phyloP scores from a whole-genome alignment of 768 basidiomycete genomes.

The Chiua virens region DNA sequence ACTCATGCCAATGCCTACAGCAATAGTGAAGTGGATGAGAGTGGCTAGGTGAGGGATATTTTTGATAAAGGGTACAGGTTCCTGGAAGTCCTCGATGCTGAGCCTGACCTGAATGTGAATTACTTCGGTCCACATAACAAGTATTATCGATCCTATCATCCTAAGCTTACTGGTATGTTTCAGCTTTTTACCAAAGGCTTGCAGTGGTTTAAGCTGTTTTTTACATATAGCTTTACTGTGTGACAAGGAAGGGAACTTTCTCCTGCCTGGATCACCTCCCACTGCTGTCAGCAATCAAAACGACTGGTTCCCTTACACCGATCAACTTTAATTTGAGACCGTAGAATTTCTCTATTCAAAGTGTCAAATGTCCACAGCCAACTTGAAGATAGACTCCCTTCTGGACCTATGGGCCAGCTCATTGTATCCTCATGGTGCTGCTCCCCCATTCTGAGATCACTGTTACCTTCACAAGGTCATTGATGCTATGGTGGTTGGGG shows the following conservation, averaged over 20 bases:
- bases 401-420: constrained; percentile 19
- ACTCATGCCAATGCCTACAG: no score
- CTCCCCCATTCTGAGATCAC: constrained; percentile 26
- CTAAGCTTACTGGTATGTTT: not conserved
- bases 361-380: constrained; percentile 22
- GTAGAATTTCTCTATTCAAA: constrained; percentile 20
- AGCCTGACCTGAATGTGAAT: not conserved
- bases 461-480: constrained; percentile 25
- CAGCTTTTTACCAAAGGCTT: no score
- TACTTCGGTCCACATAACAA: constrained; percentile 1
- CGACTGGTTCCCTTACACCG: constrained; percentile 14
- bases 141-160: constrained; percentile 3
- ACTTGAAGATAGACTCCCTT: constrained; percentile 16
- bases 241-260: not conserved
- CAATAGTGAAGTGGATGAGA: no score
- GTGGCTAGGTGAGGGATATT: no score
- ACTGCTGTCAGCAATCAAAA: not conserved
- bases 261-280: constrained; percentile 1
- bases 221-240: not conserved
- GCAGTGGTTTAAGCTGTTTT: no score
- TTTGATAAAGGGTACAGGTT: not conserved
- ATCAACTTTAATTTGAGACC: constrained; percentile 14
- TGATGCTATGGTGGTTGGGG: constrained; percentile 25
- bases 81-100: not conserved
- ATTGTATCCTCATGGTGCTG: constrained; percentile 6